Evolutionary conservation across 768 basidiomycete species (phyloP), one percentile per base, ranked within the genome.

Genomic region (Ephemerocybe angulata): DNA sequence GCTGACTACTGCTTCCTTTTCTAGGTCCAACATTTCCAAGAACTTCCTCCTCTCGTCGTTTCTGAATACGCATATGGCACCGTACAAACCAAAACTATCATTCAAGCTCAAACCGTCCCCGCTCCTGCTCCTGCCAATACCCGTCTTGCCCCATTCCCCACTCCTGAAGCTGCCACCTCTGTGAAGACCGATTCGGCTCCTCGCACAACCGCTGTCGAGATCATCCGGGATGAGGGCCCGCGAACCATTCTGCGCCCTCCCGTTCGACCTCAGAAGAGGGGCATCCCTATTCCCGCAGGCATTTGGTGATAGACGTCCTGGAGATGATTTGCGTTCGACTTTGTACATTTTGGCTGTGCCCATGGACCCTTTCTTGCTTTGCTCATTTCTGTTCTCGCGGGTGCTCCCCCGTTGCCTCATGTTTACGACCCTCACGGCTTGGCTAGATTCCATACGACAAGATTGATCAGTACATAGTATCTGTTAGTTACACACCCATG

Each of bases 91-190:
- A 85, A 82, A 74, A 87, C 82, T 42, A 72, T 86, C 52, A 73
- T 87, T 57, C 75, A 82, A 68, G 85, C 85, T 52, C 72, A 85
- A 70, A 84, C 84, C 59, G 79, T 87, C 63, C 82, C 82, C 50
- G 80, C 87, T 58, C 88, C 87, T 43, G 81, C 87, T 25, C 89
- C 90, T 58, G 85, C 88, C 64, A 87, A 83, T 65, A 90, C 88
- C 49, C 88, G 88, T 58, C 79, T 81, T 62, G 90, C 84, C 56
- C 83, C 87, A 27, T 79, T 80, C 61, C 89, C 90, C 21, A 80
- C 82, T 27, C 90, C 90, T 5, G 83, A 87, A 63, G 79, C 78
- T 6, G 76, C 76, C 27, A 81, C 80, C 21, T 72, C 80, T n/a
- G 75, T 79, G 10, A 76, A 81, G 31, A 79, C 80, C 6, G 76